Evolutionary conservation across 495 filamentous ascomycete genomes (phyloP).

Genomic region (Bacidia rubella): DNA sequence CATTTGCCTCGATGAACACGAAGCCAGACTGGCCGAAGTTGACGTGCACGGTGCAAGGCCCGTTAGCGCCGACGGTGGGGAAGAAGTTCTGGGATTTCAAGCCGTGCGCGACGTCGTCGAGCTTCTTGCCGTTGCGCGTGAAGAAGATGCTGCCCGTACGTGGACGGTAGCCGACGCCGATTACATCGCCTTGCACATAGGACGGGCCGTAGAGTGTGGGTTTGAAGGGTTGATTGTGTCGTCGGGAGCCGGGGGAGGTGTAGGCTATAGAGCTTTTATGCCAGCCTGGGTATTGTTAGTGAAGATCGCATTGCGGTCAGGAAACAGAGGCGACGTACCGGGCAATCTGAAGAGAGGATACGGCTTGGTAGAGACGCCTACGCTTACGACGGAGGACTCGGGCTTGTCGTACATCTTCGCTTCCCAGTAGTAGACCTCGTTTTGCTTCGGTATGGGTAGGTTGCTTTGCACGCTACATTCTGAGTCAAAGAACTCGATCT

Average conservation of each 20-base stretch:
- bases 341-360: constrained; percentile 91
- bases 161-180: constrained; percentile 90
- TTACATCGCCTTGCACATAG: constrained; percentile 83
- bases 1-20: constrained; percentile 97
- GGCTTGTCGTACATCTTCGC: constrained; percentile 97
- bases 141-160: constrained; percentile 94
- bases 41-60: constrained; percentile 82
- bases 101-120: constrained; percentile 89
- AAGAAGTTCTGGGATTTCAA: constrained; percentile 93
- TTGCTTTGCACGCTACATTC: constrained; percentile 97
- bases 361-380: constrained; percentile 90
- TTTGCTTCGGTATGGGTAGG: constrained; percentile 91
- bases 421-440: constrained; percentile 99
- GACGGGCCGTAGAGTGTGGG: constrained; percentile 63
- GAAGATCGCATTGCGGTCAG: background rate
- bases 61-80: constrained; percentile 86
- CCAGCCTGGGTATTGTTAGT: constrained; percentile 46
- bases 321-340: constrained; percentile 39
- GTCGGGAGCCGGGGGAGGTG: constrained; percentile 69
- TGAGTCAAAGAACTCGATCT: constrained; percentile 96
- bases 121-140: constrained; percentile 91
- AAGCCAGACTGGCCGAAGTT: constrained; percentile 97
- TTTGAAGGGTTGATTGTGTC: constrained; percentile 82
- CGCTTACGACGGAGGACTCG: constrained; percentile 66
- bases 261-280: constrained; percentile 90